Evolutionary conservation across 2,329 filamentous ascomycete genomes (phyloP).

Genomic region (Tolypocladium cylindrosporum): DNA sequence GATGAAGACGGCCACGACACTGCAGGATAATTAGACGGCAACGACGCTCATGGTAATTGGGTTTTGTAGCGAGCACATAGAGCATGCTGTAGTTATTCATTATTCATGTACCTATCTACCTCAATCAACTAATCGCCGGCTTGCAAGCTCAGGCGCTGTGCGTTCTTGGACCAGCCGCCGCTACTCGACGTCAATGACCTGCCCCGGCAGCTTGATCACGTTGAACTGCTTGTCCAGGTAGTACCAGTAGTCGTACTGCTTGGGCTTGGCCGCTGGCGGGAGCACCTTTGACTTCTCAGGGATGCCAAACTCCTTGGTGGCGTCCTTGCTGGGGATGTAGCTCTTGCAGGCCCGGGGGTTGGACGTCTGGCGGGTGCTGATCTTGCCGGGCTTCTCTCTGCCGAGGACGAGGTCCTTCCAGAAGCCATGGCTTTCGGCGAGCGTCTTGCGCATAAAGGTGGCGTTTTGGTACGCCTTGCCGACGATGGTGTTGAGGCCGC

Average conservation of each 20-base stretch:
- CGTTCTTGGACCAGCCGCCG: too few species aligned
- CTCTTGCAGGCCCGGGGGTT: constrained; percentile 17
- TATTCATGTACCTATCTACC: too few species aligned
- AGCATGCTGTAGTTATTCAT: not conserved
- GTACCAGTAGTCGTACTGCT: constrained; percentile 25
- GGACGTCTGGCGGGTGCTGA: constrained; percentile 31
- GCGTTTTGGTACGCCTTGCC: constrained; percentile 25
- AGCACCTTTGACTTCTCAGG: constrained; percentile 18
- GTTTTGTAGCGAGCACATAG: not conserved
- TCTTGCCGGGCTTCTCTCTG: constrained; percentile 23
- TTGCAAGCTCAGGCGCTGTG: too few species aligned
- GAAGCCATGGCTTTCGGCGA: constrained; percentile 26
- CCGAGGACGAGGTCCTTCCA: constrained; percentile 29
- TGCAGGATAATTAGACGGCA: not conserved
- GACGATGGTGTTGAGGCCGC: constrained; percentile 23
- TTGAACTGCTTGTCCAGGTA: constrained; percentile 23
- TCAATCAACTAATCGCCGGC: too few species aligned
- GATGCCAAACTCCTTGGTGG: constrained; percentile 20
- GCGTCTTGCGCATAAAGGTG: constrained; percentile 17
- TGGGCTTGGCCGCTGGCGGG: constrained; percentile 18
- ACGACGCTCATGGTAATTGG: too few species aligned
- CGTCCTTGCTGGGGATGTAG: constrained; percentile 20
- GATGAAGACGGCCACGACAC: too few species aligned
- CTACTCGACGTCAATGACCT: constrained; percentile 5
- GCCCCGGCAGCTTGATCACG: constrained; percentile 11